Base-by-base conservation (phyloP, 2,329 filamentous ascomycete genomes). In the Microdochium trichocladiopsis region DNA sequence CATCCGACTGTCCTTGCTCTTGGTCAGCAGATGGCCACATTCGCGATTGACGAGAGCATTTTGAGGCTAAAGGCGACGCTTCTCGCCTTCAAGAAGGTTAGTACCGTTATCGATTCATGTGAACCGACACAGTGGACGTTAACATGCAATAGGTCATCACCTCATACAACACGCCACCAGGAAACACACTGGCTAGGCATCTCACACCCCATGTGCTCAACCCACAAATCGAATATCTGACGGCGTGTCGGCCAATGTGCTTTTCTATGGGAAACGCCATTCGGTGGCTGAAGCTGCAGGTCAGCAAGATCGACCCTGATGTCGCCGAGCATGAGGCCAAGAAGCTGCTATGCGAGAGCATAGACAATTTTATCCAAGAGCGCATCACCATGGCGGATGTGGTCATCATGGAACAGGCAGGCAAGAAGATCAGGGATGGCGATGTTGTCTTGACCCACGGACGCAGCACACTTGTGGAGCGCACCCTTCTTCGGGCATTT, bases 241-340 rank as follows among this genome's bases (percentile, higher is more conserved):
- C 90, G 55, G 90, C 90, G 59, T 96, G 92, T 65, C 86, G 94
- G n/a, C 92, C 94, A 31, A 88, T 99, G 72, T 95, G 90, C 59
- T 94, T 96, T 70, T 90, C 90, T 56, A 96, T 97, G 86, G 94
- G 94, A 55, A 99, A 97, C 68, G 91, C 91, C 33, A 95, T 99
- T 65, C 84, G 94, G 51, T 93, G 91, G 78, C 79, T 99, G 49
- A 99, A 99, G 75, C 83, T 96, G 48, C 84, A 90, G 63, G 93
- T 99, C 65, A 88, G 90, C 62, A 90, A 47, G 60, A 86, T 96
- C 53, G 91, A 96, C 62, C 90, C 93, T 41, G 88, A 92, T 60
- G 82, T 87, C 2, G 84, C 89, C 25, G 93, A 99, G 66, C 73
- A 82, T 21, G 84, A 89, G 48, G 92, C 92, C 24, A 96, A 96